These are phyloP conservation scores for Amaranthus palmeri DNA, from an alignment of 148 eudicot genomes.

Conservation along the genomic window DNA sequence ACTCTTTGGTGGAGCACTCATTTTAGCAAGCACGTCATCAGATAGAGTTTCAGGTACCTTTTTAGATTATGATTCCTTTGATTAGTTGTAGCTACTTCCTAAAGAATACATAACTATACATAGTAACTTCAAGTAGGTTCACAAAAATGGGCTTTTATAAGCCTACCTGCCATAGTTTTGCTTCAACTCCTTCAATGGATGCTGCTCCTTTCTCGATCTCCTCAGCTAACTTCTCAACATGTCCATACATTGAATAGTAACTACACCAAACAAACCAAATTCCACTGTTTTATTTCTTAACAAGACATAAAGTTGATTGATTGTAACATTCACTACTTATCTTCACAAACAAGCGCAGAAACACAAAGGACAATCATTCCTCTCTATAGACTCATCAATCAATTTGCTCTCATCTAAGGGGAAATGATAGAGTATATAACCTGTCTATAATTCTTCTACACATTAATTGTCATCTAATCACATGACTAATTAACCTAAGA, in stretches of 20 bases:
- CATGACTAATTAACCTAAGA: no score
- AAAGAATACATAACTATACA: background rate
- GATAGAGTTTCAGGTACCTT: conserved; percentile 72
- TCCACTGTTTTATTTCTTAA: background rate
- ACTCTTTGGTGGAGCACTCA: conserved; percentile 66
- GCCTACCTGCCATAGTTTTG: conserved; percentile 75
- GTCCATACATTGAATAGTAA: conserved; percentile 77
- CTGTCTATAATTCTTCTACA: no score
- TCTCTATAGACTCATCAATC: background rate
- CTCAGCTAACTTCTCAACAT: conserved; percentile 58
- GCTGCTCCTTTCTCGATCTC: conserved; percentile 75
- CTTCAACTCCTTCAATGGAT: conserved; percentile 81
- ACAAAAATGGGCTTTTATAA: background rate
- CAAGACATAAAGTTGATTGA: background rate
- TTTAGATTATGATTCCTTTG: background rate
- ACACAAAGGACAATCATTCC: background rate
- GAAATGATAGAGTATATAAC: no score
- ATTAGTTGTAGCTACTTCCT: background rate
- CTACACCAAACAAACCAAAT: conserved; percentile 33
- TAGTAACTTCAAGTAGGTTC: background rate
- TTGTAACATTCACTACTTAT: background rate
- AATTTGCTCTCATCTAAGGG: no score
- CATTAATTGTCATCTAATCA: no score
- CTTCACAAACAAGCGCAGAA: background rate
- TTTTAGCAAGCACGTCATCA: conserved; percentile 51